Evolutionary conservation across 495 filamentous ascomycete genomes (phyloP).

Genomic region (Staphylotrichum longicolle): DNA sequence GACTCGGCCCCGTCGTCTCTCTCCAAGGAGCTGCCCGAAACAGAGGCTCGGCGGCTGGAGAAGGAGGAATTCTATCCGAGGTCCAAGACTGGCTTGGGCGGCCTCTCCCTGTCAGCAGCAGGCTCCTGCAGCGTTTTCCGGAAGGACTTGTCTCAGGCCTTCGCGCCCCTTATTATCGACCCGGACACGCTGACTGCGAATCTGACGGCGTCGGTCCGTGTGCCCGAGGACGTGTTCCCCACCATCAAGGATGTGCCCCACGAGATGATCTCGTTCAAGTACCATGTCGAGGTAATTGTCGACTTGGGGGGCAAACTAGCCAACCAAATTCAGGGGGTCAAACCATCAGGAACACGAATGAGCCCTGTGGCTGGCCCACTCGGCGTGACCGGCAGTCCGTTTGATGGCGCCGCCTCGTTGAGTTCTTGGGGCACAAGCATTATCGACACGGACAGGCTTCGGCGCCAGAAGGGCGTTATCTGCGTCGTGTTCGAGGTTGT

Average conservation of each 20-base stretch:
- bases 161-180: conserved; percentile 82
- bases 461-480: conserved; percentile 84
- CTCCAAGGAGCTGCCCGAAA: conserved; percentile 60
- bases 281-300: conserved; percentile 87
- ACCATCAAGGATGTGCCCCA: conserved; percentile 87
- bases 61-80: conserved; percentile 84
- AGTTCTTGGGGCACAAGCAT: conserved; percentile 68
- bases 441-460: conserved; percentile 83
- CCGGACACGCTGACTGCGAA: conserved; percentile 71
- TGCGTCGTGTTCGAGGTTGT: conserved; percentile 78
- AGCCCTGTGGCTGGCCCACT: conserved; percentile 19
- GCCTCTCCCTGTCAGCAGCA: conserved; percentile 75
- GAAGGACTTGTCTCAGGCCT: conserved; percentile 86
- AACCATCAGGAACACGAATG: conserved; percentile 34
- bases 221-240: conserved; percentile 89
- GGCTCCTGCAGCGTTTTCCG: conserved; percentile 85
- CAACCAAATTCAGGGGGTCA: conserved; percentile 47
- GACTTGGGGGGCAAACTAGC: conserved; percentile 86
- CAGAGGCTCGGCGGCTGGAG: conserved; percentile 54
- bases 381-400: conserved; percentile 26
- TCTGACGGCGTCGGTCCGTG: conserved; percentile 74
- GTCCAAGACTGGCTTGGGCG: conserved; percentile 68
- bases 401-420: conserved; percentile 39
- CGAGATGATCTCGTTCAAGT: conserved; percentile 89
- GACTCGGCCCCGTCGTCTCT: conserved; percentile 75